Evolutionary conservation across 306 rosid species (phyloP).

Genomic region (Crotalaria pallida): DNA sequence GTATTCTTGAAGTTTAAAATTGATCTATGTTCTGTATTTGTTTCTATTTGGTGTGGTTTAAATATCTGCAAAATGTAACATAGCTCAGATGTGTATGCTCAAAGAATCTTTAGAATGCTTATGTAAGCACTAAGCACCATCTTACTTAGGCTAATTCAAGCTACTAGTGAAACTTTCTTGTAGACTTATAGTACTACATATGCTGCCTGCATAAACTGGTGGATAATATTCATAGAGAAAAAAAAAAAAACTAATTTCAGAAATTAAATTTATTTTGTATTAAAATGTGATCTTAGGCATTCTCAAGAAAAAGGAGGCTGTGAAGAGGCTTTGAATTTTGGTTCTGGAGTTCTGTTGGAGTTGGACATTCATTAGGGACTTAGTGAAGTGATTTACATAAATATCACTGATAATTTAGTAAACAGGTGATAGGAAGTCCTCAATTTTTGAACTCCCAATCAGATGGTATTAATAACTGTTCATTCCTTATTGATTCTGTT

Average conservation of each 20-base stretch:
- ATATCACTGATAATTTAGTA: not conserved
- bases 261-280: not conserved
- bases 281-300: not conserved
- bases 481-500: not conserved
- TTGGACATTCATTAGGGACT: not conserved
- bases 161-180: not conserved
- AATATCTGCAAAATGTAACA: not conserved
- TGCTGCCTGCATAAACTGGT: not conserved
- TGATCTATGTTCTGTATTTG: not conserved
- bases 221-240: not conserved
- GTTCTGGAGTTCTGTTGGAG: not conserved
- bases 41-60: not conserved
- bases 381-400: not conserved
- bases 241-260: not conserved
- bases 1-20: not conserved
- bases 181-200: not conserved
- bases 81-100: not conserved
- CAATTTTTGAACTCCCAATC: not conserved
- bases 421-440: not conserved
- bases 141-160: not conserved
- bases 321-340: not conserved
- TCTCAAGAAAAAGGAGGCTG: not conserved
- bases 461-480: not conserved
- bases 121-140: not conserved
- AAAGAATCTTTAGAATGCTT: not conserved